phyloP scores from a whole-genome alignment of 495 filamentous ascomycete species.

The Hyaloscypha bicolor region DNA sequence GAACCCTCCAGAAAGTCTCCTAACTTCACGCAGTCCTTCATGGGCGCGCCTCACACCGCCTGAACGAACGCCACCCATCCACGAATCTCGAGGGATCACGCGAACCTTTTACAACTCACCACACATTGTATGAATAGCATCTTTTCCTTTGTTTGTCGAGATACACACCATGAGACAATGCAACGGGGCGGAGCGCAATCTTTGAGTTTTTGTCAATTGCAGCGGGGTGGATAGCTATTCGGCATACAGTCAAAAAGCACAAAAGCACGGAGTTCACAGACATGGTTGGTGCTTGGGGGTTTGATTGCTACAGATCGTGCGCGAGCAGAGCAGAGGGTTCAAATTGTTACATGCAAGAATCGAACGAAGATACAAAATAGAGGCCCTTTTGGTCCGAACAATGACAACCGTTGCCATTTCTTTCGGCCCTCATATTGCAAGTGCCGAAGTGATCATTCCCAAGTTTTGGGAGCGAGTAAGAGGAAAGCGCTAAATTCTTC shows the following conservation, averaged over 20 bases:
- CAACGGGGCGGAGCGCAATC: not conserved
- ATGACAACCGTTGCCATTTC: too few relatives aligned
- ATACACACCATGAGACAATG: not conserved
- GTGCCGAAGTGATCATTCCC: too few relatives aligned
- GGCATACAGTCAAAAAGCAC: not conserved
- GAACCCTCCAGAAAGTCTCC: not conserved
- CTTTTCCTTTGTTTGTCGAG: slow-evolving; percentile 6
- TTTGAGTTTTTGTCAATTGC: not conserved
- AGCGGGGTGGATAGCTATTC: slow-evolving; percentile 1
- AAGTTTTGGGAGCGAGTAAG: too few relatives aligned
- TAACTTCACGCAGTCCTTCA: slow-evolving; percentile 14
- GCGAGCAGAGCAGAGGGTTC: slow-evolving; percentile 6
- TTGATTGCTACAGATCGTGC: not conserved
- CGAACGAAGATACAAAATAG: slow-evolving; percentile 13
- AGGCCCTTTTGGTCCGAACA: too few relatives aligned
- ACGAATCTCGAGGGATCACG: not conserved
- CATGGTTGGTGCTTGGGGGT: not conserved
- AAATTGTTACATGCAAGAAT: slow-evolving; percentile 7
- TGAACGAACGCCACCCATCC: not conserved
- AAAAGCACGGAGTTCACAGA: slow-evolving; percentile 11
- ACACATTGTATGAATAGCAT: slow-evolving; percentile 20
- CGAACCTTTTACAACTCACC: slow-evolving; percentile 6
- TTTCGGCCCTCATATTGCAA: too few relatives aligned
- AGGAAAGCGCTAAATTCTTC: too few relatives aligned
- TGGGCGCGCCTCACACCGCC: not conserved